These are phyloP conservation scores for Ogataea ramenticola DNA, from an alignment of 805 yeast species.

Conservation along the genomic window DNA sequence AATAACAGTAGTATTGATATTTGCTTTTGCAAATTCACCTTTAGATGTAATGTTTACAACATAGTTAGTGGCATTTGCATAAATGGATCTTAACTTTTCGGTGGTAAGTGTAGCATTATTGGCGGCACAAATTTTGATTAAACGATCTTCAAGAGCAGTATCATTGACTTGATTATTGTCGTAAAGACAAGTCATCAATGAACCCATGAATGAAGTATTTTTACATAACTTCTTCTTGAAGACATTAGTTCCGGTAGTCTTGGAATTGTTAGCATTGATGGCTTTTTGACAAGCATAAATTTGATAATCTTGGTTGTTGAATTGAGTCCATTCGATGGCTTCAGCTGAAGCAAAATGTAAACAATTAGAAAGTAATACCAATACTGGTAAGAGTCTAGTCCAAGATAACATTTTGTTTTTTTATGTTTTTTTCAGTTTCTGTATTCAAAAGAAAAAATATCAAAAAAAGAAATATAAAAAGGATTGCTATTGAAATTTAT, in stretches of 20 bases:
- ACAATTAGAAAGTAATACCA: neutral
- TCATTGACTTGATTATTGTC: slow-evolving; percentile 7
- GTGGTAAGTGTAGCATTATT: slow-evolving; percentile 22
- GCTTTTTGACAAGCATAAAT: slow-evolving; percentile 16
- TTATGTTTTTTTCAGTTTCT: too few relatives aligned
- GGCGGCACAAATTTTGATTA: slow-evolving; percentile 15
- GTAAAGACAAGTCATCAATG: slow-evolving; percentile 21
- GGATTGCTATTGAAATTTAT: too few relatives aligned
- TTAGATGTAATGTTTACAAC: slow-evolving; percentile 25
- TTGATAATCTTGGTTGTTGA: slow-evolving; percentile 9
- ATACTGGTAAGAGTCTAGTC: too few relatives aligned
- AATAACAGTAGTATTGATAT: slow-evolving; percentile 30
- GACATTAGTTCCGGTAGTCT: slow-evolving; percentile 6
- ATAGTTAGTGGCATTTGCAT: slow-evolving; percentile 33
- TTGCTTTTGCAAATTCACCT: slow-evolving; percentile 25
- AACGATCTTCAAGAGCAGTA: slow-evolving; percentile 12
- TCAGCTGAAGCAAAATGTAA: neutral
- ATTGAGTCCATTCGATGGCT: slow-evolving; percentile 12
- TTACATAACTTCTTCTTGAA: slow-evolving; percentile 19
- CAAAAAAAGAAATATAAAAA: too few relatives aligned
- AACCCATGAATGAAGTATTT: slow-evolving; percentile 19
- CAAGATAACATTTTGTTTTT: too few relatives aligned
- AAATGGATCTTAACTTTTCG: slow-evolving; percentile 28
- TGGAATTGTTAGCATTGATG: slow-evolving; percentile 13
- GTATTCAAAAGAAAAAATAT: too few relatives aligned